phyloP scores from a whole-genome alignment of 306 rosid genomes.

The Castanea mollissima region DNA sequence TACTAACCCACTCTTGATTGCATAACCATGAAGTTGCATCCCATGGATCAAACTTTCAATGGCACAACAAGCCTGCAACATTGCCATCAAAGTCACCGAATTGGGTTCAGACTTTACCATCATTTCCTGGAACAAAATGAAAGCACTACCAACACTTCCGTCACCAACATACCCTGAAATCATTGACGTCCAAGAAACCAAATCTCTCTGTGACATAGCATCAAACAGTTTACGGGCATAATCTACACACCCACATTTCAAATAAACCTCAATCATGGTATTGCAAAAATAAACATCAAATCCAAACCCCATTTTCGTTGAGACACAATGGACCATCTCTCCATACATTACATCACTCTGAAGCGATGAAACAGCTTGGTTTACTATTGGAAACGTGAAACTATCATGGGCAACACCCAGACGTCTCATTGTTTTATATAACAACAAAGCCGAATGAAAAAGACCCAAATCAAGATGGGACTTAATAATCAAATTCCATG shows the following conservation, averaged over 20 bases:
- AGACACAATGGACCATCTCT: slow-evolving; percentile 49
- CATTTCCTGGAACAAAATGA: slow-evolving; percentile 36
- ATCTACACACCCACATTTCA: slow-evolving; percentile 27
- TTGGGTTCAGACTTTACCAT: slow-evolving; percentile 46
- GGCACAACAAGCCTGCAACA: slow-evolving; percentile 46
- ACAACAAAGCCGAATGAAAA: slow-evolving; percentile 27
- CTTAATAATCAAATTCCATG: slow-evolving; percentile 47
- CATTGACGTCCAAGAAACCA: slow-evolving; percentile 55
- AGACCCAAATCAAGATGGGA: slow-evolving; percentile 38
- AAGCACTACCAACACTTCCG: slow-evolving; percentile 20
- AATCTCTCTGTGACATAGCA: slow-evolving; percentile 38
- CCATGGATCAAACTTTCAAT: slow-evolving; percentile 21
- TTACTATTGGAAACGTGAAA: slow-evolving; percentile 46
- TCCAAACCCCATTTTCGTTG: slow-evolving; percentile 44
- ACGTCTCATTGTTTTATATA: slow-evolving; percentile 42
- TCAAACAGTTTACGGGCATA: slow-evolving; percentile 40
- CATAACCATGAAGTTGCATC: slow-evolving; percentile 44
- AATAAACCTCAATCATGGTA: slow-evolving; percentile 47
- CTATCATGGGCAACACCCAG: slow-evolving; percentile 40
- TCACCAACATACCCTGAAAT: slow-evolving; percentile 39
- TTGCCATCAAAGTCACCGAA: slow-evolving; percentile 40
- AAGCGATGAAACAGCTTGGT: slow-evolving; percentile 25
- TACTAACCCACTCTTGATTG: slow-evolving; percentile 38
- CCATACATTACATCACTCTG: slow-evolving; percentile 28
- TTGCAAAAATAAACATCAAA: slow-evolving; percentile 47